phyloP scores from a whole-genome alignment of 306 rosid genomes.

The Canavalia ensiformis region DNA sequence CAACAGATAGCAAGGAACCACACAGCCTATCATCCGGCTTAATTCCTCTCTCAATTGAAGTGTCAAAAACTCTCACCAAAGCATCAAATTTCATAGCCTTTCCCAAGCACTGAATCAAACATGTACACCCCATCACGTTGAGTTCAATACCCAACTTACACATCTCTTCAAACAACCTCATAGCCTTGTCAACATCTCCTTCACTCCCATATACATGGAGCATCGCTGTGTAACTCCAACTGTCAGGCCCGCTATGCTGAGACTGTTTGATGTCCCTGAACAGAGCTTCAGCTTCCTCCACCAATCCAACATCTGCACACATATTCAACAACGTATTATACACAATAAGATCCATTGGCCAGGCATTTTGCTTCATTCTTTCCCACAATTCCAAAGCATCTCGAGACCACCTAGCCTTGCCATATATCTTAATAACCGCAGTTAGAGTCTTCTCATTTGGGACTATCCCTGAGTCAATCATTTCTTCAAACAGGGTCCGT shows the following conservation, averaged over 20 bases:
- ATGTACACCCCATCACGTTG: slow-evolving; percentile 92
- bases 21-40: slow-evolving; percentile 84
- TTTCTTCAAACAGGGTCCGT: slow-evolving; percentile 81
- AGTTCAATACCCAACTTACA: slow-evolving; percentile 66
- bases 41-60: slow-evolving; percentile 69
- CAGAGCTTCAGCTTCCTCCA: slow-evolving; percentile 84
- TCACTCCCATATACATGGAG: slow-evolving; percentile 84
- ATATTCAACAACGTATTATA: slow-evolving; percentile 90
- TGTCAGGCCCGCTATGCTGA: slow-evolving; percentile 67
- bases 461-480: slow-evolving; percentile 74
- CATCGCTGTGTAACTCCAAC: slow-evolving; percentile 98
- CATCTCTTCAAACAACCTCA: slow-evolving; percentile 86
- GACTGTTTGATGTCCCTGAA: slow-evolving; percentile 84
- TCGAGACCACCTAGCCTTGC: slow-evolving; percentile 92
- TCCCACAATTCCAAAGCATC: slow-evolving; percentile 91
- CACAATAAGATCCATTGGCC: slow-evolving; percentile 93
- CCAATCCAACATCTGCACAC: slow-evolving; percentile 95
- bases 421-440: slow-evolving; percentile 84
- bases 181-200: slow-evolving; percentile 77
- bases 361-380: slow-evolving; percentile 68
- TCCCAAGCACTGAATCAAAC: slow-evolving; percentile 95
- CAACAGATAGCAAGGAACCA: slow-evolving; percentile 83
- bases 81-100: slow-evolving; percentile 74
- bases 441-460: slow-evolving; percentile 92
- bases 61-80: slow-evolving; percentile 67